phyloP scores from a whole-genome alignment of 2,329 filamentous ascomycete genomes.

The Neurospora crassa region DNA sequence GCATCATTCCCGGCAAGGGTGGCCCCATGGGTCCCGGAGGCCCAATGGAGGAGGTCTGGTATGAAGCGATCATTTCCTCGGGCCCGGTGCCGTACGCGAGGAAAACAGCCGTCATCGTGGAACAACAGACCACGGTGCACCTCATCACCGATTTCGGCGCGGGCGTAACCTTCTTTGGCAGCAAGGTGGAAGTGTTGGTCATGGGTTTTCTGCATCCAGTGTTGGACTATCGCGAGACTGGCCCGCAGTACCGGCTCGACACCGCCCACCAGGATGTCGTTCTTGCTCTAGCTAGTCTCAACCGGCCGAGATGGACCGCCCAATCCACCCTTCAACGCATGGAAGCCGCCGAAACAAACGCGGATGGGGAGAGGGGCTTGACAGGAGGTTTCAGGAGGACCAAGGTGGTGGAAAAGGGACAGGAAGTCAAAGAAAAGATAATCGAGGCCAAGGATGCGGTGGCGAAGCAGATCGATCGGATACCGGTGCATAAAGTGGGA shows the following conservation, averaged over 20 bases:
- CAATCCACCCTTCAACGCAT: slow-evolving; percentile 28
- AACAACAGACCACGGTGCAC: slow-evolving; percentile 42
- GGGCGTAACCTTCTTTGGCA: slow-evolving; percentile 29
- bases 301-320: slow-evolving; percentile 35
- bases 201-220: slow-evolving; percentile 49
- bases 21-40: not conserved
- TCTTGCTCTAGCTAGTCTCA: slow-evolving; percentile 36
- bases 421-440: slow-evolving; percentile 6
- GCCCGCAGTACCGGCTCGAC: slow-evolving; percentile 19
- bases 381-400: slow-evolving; percentile 18
- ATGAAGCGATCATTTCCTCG: slow-evolving; percentile 48
- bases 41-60: slow-evolving; percentile 32
- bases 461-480: slow-evolving; percentile 1
- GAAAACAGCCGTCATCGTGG: slow-evolving; percentile 33
- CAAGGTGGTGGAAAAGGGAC: slow-evolving; percentile 23
- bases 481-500: slow-evolving; percentile 12
- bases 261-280: slow-evolving; percentile 31
- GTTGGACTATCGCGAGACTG: slow-evolving; percentile 4
- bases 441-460: slow-evolving; percentile 5
- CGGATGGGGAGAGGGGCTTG: not conserved
- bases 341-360: slow-evolving; percentile 22
- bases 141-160: slow-evolving; percentile 42
- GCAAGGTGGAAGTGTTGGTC: slow-evolving; percentile 41
- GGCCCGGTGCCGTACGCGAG: slow-evolving; percentile 37
- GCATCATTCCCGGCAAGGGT: slow-evolving; percentile 25